Evolutionary conservation across 2,329 filamentous ascomycete genomes (phyloP).

Genomic region (Colletotrichum siamense): DNA sequence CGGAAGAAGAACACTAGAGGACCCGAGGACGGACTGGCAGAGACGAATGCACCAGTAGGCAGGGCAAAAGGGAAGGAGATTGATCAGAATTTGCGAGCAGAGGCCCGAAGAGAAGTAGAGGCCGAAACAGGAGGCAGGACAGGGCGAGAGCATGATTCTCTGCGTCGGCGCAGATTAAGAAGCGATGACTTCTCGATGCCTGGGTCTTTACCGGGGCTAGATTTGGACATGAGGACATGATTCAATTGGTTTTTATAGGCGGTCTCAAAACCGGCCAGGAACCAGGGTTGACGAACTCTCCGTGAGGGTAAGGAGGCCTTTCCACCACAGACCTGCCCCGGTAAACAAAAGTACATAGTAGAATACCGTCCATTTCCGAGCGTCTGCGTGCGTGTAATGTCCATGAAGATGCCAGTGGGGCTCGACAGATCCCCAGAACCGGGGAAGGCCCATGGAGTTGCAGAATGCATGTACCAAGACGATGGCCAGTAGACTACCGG

Average conservation of each 20-base stretch:
- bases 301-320: constrained; percentile 74
- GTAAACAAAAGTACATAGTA: constrained; percentile 81
- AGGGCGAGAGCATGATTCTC: constrained; percentile 39
- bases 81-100: constrained; percentile 55
- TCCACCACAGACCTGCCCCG: constrained; percentile 76
- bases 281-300: constrained; percentile 60
- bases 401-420: constrained; percentile 43
- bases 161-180: constrained; percentile 45
- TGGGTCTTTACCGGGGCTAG: constrained; percentile 48
- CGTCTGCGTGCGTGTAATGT: not conserved
- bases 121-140: constrained; percentile 45
- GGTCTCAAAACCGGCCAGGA: not conserved
- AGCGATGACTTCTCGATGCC: constrained; percentile 50
- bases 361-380: constrained; percentile 68
- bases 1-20: constrained; percentile 83
- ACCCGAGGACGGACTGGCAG: constrained; percentile 63
- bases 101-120: constrained; percentile 52
- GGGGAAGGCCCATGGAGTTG: constrained; percentile 89
- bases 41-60: constrained; percentile 52
- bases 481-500: constrained; percentile 78
- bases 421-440: constrained; percentile 81
- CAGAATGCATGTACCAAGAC: constrained; percentile 86
- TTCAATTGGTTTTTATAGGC: not conserved
- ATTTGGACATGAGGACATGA: constrained; percentile 30
- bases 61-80: constrained; percentile 61